Evolutionary conservation across 306 rosid genomes (phyloP).

Genomic region (Glycine soja): DNA sequence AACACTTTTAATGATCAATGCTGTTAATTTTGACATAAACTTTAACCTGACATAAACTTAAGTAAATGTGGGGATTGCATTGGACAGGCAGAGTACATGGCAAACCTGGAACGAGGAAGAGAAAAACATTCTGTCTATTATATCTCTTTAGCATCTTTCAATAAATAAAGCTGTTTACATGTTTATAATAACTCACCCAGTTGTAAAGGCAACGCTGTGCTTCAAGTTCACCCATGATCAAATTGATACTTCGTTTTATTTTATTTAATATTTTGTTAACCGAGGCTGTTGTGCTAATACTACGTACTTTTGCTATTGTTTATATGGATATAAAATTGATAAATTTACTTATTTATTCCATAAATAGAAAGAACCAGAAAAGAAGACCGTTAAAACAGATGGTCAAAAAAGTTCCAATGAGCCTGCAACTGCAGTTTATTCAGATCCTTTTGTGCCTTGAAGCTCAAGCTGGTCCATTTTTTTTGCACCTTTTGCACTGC

Average conservation of each 20-base stretch:
- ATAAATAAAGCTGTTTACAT: slow-evolving; percentile 42
- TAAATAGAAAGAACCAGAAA: slow-evolving; percentile 38
- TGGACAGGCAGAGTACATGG: slow-evolving; percentile 12
- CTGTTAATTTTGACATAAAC: slow-evolving; percentile 12
- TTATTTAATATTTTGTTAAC: slow-evolving; percentile 23
- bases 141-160: slow-evolving; percentile 37
- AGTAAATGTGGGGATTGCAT: slow-evolving; percentile 7
- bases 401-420: slow-evolving; percentile 66
- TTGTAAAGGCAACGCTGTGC: not conserved
- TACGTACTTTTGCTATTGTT: slow-evolving; percentile 5
- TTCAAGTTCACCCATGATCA: slow-evolving; percentile 52
- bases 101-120: slow-evolving; percentile 34
- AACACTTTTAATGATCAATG: not conserved
- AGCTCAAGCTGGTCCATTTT: slow-evolving; percentile 53
- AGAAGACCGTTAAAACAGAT: slow-evolving; percentile 31
- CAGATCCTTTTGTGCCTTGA: not conserved
- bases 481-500: slow-evolving; percentile 60
- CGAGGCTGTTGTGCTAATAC: slow-evolving; percentile 14
- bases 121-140: slow-evolving; percentile 25
- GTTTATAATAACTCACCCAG: slow-evolving; percentile 2
- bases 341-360: not conserved
- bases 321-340: not conserved
- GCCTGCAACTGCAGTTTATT: slow-evolving; percentile 47
- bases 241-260: slow-evolving; percentile 15
- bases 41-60: not conserved